Conservation (phyloP, 2,329 filamentous ascomycete species). For the Fusarium camptoceras region DNA sequence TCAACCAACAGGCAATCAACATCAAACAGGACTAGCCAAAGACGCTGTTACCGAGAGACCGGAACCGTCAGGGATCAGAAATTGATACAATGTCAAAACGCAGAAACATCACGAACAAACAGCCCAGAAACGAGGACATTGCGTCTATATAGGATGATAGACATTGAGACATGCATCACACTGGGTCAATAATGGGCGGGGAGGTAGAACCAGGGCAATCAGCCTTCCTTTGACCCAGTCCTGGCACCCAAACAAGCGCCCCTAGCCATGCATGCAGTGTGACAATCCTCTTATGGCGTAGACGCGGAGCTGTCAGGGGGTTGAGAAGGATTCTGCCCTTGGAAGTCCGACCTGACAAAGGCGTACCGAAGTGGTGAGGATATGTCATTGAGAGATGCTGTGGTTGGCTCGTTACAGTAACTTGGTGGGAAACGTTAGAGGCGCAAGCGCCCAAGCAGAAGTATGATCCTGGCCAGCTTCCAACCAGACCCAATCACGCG, state of each 20-base stretch:
- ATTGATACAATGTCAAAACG: conserved; percentile 33
- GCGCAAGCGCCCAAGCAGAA: conserved; percentile 46
- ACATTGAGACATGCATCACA: conserved; percentile 27
- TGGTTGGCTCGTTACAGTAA: conserved; percentile 39
- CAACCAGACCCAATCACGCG: conserved; percentile 47
- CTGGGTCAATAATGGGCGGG: conserved; percentile 21
- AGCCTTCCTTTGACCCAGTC: conserved; percentile 24
- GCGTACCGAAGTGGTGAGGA: conserved; percentile 27
- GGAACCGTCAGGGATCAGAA: conserved; percentile 45
- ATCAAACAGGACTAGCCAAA: conserved; percentile 32
- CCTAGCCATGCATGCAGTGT: conserved; percentile 49
- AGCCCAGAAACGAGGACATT: conserved; percentile 39
- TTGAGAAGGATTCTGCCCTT: conserved; percentile 38
- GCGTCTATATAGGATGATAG: conserved; percentile 46
- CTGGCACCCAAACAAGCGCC: conserved; percentile 44
- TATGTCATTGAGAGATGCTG: conserved; percentile 15
- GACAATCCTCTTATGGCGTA: conserved; percentile 42
- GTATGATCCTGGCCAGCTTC: conserved; percentile 30
- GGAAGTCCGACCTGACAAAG: conserved; percentile 22
- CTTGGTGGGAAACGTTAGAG: conserved; percentile 43
- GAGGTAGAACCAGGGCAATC: conserved; percentile 13
- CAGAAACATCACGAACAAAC: conserved; percentile 36
- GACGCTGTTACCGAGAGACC: conserved; percentile 39
- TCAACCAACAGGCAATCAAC: conserved; percentile 37
- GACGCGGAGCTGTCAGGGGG: conserved; percentile 31